Percentiles rank a stretch among this genome's conserved stretches.
Evolutionary conservation across 768 basidiomycete genomes (phyloP).

Genomic region (Hericium alpestre): DNA sequence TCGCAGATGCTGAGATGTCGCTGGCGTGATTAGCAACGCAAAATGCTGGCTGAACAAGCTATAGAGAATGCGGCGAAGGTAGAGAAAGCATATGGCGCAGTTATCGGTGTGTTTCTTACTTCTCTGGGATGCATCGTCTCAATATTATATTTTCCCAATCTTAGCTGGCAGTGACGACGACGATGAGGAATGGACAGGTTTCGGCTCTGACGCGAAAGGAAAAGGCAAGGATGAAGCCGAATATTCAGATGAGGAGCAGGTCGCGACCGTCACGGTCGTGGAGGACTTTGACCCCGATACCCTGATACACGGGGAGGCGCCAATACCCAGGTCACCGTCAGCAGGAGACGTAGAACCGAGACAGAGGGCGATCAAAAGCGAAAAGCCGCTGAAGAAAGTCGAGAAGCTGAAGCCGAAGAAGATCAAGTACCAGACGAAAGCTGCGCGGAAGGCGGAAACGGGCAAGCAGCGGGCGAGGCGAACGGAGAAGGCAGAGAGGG

Average conservation of each 20-base stretch:
- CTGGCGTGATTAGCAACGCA: slow-evolving; percentile 51
- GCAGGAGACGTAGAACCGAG: slow-evolving; percentile 10
- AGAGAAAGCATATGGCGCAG: slow-evolving; percentile 57
- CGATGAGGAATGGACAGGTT: slow-evolving; percentile 38
- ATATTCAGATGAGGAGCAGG: slow-evolving; percentile 74
- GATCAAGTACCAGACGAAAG: slow-evolving; percentile 62
- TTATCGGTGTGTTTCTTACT: slow-evolving; percentile 1
- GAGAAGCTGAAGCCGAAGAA: slow-evolving; percentile 16
- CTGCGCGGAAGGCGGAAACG: slow-evolving; percentile 49
- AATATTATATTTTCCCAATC: not conserved
- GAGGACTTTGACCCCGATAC: slow-evolving; percentile 80
- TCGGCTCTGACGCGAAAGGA: slow-evolving; percentile 21
- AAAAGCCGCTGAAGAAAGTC: slow-evolving; percentile 3
- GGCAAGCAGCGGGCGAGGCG: slow-evolving; percentile 54
- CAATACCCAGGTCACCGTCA: slow-evolving; percentile 1
- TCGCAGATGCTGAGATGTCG: not conserved
- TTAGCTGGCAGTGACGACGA: slow-evolving; percentile 13
- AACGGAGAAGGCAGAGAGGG: slow-evolving; percentile 61
- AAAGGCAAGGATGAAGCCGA: slow-evolving; percentile 37
- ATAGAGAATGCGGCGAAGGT: slow-evolving; percentile 66
- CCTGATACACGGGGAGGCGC: slow-evolving; percentile 35
- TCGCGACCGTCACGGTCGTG: slow-evolving; percentile 84
- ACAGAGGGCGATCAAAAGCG: slow-evolving; percentile 19
- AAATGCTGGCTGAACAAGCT: slow-evolving; percentile 68
- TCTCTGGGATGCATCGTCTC: not conserved